These are phyloP conservation scores for Leccinum longicurvipes DNA, from an alignment of 768 basidiomycete species.

Conservation along the genomic window DNA sequence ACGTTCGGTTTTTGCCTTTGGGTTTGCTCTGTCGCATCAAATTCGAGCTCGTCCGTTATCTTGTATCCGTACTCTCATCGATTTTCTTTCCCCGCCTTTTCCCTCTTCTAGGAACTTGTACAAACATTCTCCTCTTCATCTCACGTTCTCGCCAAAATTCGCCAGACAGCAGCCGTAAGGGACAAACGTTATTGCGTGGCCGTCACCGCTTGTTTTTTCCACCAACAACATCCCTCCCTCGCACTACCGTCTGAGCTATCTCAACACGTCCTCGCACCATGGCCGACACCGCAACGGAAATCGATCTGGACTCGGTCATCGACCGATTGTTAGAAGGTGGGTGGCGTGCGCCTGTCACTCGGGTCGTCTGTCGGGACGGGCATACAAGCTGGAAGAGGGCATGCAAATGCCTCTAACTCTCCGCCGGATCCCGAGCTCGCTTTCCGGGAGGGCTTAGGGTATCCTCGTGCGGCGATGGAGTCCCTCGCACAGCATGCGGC, in stretches of 20 bases:
- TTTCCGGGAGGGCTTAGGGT: conserved; percentile 9
- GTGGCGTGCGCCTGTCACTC: conserved; percentile 36
- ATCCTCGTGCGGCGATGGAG: not conserved
- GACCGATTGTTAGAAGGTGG: conserved; percentile 96
- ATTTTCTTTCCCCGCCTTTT: conserved; percentile 22
- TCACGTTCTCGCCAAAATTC: conserved; percentile 19
- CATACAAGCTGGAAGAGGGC: not conserved
- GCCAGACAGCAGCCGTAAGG: conserved; percentile 21
- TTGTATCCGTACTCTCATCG: conserved; percentile 33
- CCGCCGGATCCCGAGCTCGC: not conserved
- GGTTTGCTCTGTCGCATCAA: conserved; percentile 29
- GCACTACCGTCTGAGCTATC: conserved; percentile 16
- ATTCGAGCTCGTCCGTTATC: conserved; percentile 33
- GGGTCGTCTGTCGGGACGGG: conserved; percentile 14
- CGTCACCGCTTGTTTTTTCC: conserved; percentile 24
- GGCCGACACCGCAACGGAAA: conserved; percentile 84
- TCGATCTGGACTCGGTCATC: conserved; percentile 99
- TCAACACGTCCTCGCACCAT: conserved; percentile 37
- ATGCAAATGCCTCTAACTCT: not conserved
- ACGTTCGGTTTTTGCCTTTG: conserved; percentile 34
- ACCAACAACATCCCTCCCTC: conserved; percentile 17
- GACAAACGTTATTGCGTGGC: conserved; percentile 18
- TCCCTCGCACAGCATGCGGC: conserved; percentile 14
- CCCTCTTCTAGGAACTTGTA: conserved; percentile 14
- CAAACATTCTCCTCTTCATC: not conserved